These are phyloP conservation scores for Hypoxylon trugodes DNA, from an alignment of 495 filamentous ascomycete genomes.

Conservation along the genomic window DNA sequence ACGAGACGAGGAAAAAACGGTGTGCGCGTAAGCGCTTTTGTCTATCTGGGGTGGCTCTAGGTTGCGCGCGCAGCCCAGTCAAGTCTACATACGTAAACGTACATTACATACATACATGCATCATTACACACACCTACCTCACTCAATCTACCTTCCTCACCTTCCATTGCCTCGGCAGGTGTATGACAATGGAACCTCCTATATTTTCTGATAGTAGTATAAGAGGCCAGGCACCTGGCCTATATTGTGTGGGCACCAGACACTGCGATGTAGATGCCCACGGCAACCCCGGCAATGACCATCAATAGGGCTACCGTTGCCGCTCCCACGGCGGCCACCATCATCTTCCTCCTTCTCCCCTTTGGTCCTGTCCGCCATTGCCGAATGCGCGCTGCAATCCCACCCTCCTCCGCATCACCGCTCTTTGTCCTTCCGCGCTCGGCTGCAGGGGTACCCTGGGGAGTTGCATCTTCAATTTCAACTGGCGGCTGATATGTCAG, in stretches of 20 bases:
- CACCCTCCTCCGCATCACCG: slow-evolving; percentile 13
- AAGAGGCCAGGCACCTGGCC: not conserved
- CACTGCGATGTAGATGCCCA: slow-evolving; percentile 33
- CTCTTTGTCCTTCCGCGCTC: slow-evolving; percentile 2
- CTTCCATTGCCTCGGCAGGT: no score
- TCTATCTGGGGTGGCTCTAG: slow-evolving; percentile 21
- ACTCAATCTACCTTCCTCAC: slow-evolving; percentile 16
- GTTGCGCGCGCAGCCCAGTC: slow-evolving; percentile 5
- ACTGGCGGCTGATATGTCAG: slow-evolving; percentile 14
- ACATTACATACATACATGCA: slow-evolving; percentile 16
- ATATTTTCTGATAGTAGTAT: not conserved
- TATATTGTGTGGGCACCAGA: slow-evolving; percentile 18
- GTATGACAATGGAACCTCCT: no score
- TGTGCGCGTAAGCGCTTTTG: slow-evolving; percentile 19
- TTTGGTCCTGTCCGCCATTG: slow-evolving; percentile 4
- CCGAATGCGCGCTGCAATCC: not conserved
- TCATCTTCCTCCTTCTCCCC: slow-evolving; percentile 26
- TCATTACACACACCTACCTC: slow-evolving; percentile 31
- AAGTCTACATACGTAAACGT: slow-evolving; percentile 5
- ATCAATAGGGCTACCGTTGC: slow-evolving; percentile 18
- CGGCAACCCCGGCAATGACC: slow-evolving; percentile 24
- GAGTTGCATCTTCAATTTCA: not conserved
- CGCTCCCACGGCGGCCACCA: slow-evolving; percentile 3
- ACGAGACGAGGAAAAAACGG: slow-evolving; percentile 20
- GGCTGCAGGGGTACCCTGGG: not conserved